phyloP scores from a whole-genome alignment of 139 green algal genomes.

The Penium margaritaceum region DNA sequence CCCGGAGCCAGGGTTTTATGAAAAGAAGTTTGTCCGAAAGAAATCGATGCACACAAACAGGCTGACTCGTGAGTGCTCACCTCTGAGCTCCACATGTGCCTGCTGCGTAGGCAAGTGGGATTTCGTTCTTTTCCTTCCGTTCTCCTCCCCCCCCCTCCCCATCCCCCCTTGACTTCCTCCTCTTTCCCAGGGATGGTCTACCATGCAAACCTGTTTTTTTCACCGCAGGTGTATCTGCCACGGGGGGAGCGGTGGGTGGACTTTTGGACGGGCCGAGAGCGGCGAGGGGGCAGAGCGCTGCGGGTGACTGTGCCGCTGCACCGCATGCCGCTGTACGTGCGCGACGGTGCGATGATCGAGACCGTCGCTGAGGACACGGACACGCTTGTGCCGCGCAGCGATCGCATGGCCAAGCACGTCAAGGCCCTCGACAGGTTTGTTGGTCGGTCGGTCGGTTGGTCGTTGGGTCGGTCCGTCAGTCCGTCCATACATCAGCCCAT shows the following conservation, averaged over 20 bases:
- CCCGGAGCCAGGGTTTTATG: no score
- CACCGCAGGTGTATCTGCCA: slow-evolving; percentile 34
- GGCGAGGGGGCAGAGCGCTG: neutral
- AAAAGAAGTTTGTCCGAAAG: no score
- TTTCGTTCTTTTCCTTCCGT: neutral
- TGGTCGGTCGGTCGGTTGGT: slow-evolving; percentile 12
- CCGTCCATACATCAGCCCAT: no score
- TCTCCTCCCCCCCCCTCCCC: neutral
- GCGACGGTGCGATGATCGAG: slow-evolving; percentile 14
- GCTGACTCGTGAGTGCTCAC: no score
- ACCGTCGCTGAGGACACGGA: slow-evolving; percentile 23
- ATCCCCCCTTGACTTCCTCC: neutral
- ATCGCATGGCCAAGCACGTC: neutral
- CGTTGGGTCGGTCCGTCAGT: slow-evolving; percentile 11
- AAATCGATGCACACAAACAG: no score
- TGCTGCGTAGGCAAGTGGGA: no score
- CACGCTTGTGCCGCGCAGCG: slow-evolving; percentile 22
- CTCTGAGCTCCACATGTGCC: no score
- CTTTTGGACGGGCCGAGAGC: slow-evolving; percentile 14
- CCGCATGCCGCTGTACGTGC: slow-evolving; percentile 17
- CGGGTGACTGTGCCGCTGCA: slow-evolving; percentile 18
- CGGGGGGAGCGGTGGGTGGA: slow-evolving; percentile 6
- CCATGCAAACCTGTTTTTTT: neutral
- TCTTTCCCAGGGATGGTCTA: neutral
- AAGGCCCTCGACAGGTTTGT: slow-evolving; percentile 28